phyloP scores from a whole-genome alignment of 2,329 filamentous ascomycete species.

The Sordariomycetes sp. region DNA sequence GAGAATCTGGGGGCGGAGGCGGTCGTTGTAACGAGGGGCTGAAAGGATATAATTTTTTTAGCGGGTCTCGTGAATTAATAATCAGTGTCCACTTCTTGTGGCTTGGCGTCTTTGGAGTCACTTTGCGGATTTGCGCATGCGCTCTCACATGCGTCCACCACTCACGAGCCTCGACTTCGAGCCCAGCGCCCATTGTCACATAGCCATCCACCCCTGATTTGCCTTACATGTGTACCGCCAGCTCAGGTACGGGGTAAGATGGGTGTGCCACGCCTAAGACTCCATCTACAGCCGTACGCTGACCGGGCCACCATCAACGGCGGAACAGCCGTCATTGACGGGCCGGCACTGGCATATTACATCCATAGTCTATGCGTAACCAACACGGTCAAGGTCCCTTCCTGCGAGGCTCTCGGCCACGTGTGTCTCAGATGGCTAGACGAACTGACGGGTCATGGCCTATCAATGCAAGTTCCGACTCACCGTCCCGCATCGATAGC shows the following conservation, averaged over 20 bases:
- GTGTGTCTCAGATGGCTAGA: slow-evolving; percentile 51
- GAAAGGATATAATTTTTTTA: background rate
- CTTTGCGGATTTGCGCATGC: background rate
- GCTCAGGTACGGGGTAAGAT: slow-evolving; percentile 16
- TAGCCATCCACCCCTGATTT: slow-evolving; percentile 5
- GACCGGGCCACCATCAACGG: slow-evolving; percentile 24
- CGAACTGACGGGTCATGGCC: slow-evolving; percentile 35
- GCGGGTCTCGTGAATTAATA: background rate
- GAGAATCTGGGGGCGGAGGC: slow-evolving; percentile 7
- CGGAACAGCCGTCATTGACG: slow-evolving; percentile 50
- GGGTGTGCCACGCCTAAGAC: slow-evolving; percentile 46
- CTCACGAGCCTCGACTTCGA: too few species aligned
- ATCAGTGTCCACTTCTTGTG: background rate
- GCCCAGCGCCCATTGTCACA: slow-evolving; percentile 1
- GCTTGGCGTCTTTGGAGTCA: background rate
- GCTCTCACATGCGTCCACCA: too few species aligned
- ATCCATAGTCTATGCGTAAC: slow-evolving; percentile 45
- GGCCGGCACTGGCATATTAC: slow-evolving; percentile 65
- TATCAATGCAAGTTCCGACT: slow-evolving; percentile 42
- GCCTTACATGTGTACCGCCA: background rate
- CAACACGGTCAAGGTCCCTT: slow-evolving; percentile 48
- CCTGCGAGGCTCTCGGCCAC: slow-evolving; percentile 37
- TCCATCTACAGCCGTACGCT: slow-evolving; percentile 38
- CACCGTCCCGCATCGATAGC: slow-evolving; percentile 1
- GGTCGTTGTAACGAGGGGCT: slow-evolving; percentile 12